Percentiles rank a stretch among this genome's conserved stretches.
These are phyloP conservation scores for Neurospora sp. DNA, from an alignment of 495 filamentous ascomycete species.

Conservation along the genomic window DNA sequence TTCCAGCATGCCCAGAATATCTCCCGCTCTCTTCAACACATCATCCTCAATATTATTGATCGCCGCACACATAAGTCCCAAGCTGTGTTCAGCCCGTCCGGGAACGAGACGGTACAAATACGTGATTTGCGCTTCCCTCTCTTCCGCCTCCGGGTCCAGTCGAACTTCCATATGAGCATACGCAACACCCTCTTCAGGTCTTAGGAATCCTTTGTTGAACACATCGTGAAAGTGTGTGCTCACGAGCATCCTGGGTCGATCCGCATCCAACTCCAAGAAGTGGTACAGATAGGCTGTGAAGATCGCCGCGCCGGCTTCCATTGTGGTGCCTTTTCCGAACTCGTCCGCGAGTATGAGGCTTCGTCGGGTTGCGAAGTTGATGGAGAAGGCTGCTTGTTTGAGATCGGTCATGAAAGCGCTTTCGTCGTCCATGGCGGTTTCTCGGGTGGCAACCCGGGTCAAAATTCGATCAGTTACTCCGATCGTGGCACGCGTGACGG, in stretches of 20 bases:
- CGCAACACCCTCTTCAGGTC: conserved; percentile 43
- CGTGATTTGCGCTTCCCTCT: conserved; percentile 63
- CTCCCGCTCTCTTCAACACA: conserved; percentile 67
- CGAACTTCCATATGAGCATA: conserved; percentile 87
- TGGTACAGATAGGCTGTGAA: conserved; percentile 72
- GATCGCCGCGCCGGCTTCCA: conserved; percentile 75
- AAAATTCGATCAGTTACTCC: conserved; percentile 91
- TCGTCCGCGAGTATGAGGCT: conserved; percentile 86
- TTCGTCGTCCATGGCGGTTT: conserved; percentile 75
- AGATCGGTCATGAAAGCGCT: conserved; percentile 92
- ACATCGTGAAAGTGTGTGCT: conserved; percentile 96
- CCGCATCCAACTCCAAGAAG: conserved; percentile 47
- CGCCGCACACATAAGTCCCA: conserved; percentile 74
- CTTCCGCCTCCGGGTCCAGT: conserved; percentile 49
- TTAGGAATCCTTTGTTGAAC: conserved; percentile 64
- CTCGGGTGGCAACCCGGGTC: conserved; percentile 76
- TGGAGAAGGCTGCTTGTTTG: conserved; percentile 71
- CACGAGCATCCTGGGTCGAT: conserved; percentile 72
- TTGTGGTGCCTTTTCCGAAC: conserved; percentile 90
- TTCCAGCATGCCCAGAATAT: conserved; percentile 57
- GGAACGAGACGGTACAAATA: conserved; percentile 69
- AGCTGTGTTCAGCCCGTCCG: conserved; percentile 71
- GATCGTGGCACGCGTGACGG: conserved; percentile 66
- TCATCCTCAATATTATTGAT: conserved; percentile 69
- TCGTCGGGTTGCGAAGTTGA: conserved; percentile 65